Percentiles rank a stretch among this genome's conserved stretches.
Evolutionary conservation across 805 yeast genomes (phyloP).

Genomic region (Saccharomycopsis javanensis): DNA sequence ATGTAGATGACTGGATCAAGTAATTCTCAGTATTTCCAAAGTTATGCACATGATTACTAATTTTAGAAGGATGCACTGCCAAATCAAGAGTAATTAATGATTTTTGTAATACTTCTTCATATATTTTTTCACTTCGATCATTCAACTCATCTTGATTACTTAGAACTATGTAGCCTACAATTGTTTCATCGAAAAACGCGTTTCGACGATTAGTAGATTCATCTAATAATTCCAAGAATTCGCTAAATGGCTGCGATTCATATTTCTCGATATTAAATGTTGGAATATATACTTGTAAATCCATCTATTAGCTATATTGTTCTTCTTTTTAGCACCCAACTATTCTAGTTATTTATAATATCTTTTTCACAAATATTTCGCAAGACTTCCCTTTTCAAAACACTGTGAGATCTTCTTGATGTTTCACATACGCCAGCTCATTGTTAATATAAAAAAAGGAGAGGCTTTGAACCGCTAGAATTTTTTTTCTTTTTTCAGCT

Average conservation of each 20-base stretch:
- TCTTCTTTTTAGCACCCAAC: background rate
- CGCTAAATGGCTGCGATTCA: slow-evolving; percentile 8
- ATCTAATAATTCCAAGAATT: slow-evolving; percentile 13
- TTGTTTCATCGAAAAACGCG: slow-evolving; percentile 19
- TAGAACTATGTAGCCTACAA: slow-evolving; percentile 17
- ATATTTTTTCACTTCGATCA: slow-evolving; percentile 7
- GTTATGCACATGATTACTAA: background rate
- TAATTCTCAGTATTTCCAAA: background rate
- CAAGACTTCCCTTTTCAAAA: background rate
- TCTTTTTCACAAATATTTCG: background rate
- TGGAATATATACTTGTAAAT: slow-evolving; percentile 17
- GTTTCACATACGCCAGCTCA: background rate
- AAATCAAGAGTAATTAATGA: slow-evolving; percentile 16
- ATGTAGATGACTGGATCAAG: slow-evolving; percentile 11
- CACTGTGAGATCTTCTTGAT: background rate
- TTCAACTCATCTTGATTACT: slow-evolving; percentile 8
- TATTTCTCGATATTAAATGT: slow-evolving; percentile 15
- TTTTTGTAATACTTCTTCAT: slow-evolving; percentile 11
- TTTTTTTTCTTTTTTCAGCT: no score
- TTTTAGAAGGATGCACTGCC: slow-evolving; percentile 20
- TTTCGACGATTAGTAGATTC: slow-evolving; percentile 16
- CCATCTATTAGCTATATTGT: slow-evolving; percentile 10
- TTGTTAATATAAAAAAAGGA: background rate
- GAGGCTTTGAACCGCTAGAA: background rate
- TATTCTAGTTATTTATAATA: no score